Base-by-base conservation (phyloP, 1,139 yeast species). In the Candida glucosophila region DNA sequence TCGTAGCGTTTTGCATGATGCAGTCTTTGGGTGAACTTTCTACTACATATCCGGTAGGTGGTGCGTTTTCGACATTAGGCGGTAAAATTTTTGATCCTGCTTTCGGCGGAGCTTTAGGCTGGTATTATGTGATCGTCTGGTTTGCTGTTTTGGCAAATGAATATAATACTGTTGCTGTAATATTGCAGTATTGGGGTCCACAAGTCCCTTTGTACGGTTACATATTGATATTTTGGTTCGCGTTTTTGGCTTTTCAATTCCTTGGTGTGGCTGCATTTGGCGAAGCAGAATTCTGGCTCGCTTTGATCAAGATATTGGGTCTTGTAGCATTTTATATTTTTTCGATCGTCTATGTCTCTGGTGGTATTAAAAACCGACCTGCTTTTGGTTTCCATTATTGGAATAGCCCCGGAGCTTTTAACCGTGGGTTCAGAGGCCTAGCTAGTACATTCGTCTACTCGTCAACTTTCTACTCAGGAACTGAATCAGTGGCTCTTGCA, bases 361-460 rank as follows among this genome's bases (percentile, higher is more conserved):
- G 92, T 20, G 93, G 92, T 19, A 60, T 76, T 18, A 58, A 58
- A 24, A 69, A 63, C 10, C 58, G 54, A 19, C 58, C 57, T 16
- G 77, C 75, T 4, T 73, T 71, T 43, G 71, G 72, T 1, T 63
- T 63, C 37, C 63, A 58, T 22, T 63, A 63, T 39, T 63, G 69
- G 69, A 59, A 69, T 32, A 61, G 56, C 29, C 79, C 80, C 2
- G 70, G 70, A 17, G 52, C 67, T 5, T 58, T 63, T 34, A 43
- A 55, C n/a, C 43, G 58, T 29, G 83, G 83, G 1, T 74, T 77
- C 44, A 63, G 67, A 34, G 82, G 86, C 26, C 74, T 79, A 23
- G 86, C 79, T 9, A 66, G 59, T 29, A 77, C 81, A 3, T 76
- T 80, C 43, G 81, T 78, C 7, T 77, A 72, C 50, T 77, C 83